Base-by-base conservation (phyloP, 768 basidiomycete species). In the Podaxis sp. region DNA sequence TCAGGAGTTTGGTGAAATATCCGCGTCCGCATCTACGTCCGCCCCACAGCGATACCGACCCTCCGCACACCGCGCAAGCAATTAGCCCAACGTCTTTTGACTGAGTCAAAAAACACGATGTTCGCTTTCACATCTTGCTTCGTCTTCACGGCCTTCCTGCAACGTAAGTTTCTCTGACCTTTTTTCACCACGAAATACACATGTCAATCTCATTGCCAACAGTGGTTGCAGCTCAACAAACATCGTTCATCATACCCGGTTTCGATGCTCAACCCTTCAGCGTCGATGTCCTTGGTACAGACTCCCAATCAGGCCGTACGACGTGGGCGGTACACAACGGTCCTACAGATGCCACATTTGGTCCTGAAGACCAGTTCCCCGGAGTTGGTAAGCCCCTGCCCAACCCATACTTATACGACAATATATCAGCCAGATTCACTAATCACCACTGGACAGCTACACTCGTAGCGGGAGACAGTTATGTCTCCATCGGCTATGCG, bases 191-290 rank as follows among this genome's bases (percentile, higher is more conserved):
- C 8, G 17, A 22, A 38, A 26, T 11, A 38, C 24, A 7, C 26
- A 10, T 56, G 49, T 5, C 22, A 20, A 0, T 50, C 11, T 12
- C 49, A 11, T 7, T 22, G 17, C 20, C 20, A n/a, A 20, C 49
- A 67, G 65, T 56, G 68, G 70, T 61, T 49, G 53, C 63, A 36
- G 70, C 66, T 22, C 72, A 73, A 48, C 70, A 69, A 51, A 51
- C 53, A 12, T 73, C 71, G 12, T 64, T 73, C 26, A 71, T 64
- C 54, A 64, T 73, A 33, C 72, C 72, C 17, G 69, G 69, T 5
- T 68, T 69, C 57, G 72, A 73, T 56, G 65, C 71, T 28, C 70
- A 71, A 49, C 72, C 72, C n/a, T 53, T 73, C n/a, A 73, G 68
- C 22, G 71, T 70, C 3, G 69, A 73, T 56, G 67, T 72, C 36